Evolutionary conservation across 345 rosid genomes (phyloP).

Genomic region (Aquilaria sinensis): DNA sequence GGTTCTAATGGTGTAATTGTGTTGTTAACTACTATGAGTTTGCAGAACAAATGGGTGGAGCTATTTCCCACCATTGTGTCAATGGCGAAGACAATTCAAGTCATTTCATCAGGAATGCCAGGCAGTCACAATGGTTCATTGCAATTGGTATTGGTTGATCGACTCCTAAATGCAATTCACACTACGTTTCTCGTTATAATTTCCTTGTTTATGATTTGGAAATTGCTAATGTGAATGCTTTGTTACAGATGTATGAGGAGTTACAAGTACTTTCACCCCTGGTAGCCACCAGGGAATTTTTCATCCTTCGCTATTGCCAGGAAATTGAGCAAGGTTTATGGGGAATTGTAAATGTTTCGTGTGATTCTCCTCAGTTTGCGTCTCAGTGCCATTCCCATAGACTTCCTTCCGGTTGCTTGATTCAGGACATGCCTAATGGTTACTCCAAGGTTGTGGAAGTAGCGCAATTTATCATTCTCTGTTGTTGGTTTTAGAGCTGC

Average conservation of each 20-base stretch:
- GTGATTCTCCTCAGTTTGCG: constrained; percentile 65
- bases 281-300: constrained; percentile 73
- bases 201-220: neutral
- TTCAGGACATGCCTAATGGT: constrained; percentile 95
- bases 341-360: constrained; percentile 83
- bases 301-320: constrained; percentile 74
- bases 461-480: constrained; percentile 5
- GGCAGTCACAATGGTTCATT: constrained; percentile 63
- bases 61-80: constrained; percentile 78
- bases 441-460: constrained; percentile 66
- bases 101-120: constrained; percentile 56
- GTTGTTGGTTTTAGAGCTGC: constrained; percentile 5
- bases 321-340: constrained; percentile 90
- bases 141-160: constrained; percentile 57
- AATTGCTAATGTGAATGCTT: constrained; percentile 4
- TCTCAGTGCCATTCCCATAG: constrained; percentile 50
- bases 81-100: constrained; percentile 66
- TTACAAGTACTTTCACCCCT: constrained; percentile 86
- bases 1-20: neutral
- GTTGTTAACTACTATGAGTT: neutral
- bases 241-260: constrained; percentile 75
- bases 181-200: too few relatives aligned
- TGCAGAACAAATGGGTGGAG: constrained; percentile 78
- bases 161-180: neutral
- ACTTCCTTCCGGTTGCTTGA: constrained; percentile 95